phyloP scores from a whole-genome alignment of 345 rosid genomes.

The Brassica cretica region DNA sequence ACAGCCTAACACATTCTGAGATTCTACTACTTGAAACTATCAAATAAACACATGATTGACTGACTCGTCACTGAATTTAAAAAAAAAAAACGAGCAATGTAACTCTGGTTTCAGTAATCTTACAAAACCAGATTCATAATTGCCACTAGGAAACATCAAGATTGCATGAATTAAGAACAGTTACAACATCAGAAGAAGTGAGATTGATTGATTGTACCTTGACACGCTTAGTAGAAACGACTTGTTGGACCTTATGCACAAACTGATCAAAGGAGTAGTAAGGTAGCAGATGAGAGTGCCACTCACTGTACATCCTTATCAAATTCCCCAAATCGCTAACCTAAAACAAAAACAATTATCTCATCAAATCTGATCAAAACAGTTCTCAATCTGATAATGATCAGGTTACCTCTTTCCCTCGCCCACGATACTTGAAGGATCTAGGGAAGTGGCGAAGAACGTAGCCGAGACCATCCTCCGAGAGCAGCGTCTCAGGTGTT shows the following conservation, averaged over 20 bases:
- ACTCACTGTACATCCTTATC: slow-evolving; percentile 73
- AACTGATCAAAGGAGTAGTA: slow-evolving; percentile 86
- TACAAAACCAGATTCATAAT: not conserved
- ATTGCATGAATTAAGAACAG: not conserved
- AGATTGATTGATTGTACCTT: slow-evolving; percentile 52
- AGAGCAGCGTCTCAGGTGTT: slow-evolving; percentile 74
- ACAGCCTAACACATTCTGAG: not conserved
- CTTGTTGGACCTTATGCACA: slow-evolving; percentile 76
- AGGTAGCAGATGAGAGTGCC: slow-evolving; percentile 83
- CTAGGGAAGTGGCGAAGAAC: slow-evolving; percentile 86
- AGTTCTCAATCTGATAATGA: not conserved
- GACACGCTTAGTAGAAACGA: slow-evolving; percentile 69
- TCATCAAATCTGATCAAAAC: not conserved
- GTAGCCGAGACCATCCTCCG: slow-evolving; percentile 81
- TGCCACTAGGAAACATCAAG: not conserved
- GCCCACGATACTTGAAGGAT: slow-evolving; percentile 73
- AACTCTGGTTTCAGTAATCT: not conserved
- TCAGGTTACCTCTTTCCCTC: slow-evolving; percentile 74
- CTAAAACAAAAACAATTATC: slow-evolving; percentile 35
- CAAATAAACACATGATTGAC: not conserved
- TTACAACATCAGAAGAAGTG: not conserved
- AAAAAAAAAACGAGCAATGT: not conserved
- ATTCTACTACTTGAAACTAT: not conserved
- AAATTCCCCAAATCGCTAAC: slow-evolving; percentile 75
- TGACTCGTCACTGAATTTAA: not conserved